Evolutionary conservation across 2,329 filamentous ascomycete species (phyloP).

Genomic region (Fusarium pseudonygamai): DNA sequence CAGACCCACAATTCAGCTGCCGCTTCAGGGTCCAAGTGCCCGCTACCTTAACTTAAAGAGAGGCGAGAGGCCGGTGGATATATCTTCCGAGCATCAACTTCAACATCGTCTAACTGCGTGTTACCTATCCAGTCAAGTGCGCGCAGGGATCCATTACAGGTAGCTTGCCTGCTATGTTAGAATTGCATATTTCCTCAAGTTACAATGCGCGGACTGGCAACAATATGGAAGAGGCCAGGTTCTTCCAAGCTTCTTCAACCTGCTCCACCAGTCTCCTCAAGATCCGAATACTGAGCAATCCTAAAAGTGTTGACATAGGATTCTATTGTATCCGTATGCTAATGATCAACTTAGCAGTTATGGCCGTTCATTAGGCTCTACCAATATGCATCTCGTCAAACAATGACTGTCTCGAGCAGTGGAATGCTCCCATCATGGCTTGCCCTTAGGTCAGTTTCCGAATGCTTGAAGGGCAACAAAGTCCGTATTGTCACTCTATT

Average conservation of each 20-base stretch:
- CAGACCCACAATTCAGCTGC: neutral
- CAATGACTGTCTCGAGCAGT: neutral
- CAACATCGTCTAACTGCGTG: too few species aligned
- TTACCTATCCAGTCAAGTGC: neutral
- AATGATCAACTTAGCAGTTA: rapidly evolving
- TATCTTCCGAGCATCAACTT: neutral
- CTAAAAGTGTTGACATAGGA: neutral
- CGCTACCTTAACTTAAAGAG: too few species aligned
- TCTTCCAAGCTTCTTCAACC: neutral
- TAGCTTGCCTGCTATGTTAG: neutral
- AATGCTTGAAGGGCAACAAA: neutral
- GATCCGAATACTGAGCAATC: neutral
- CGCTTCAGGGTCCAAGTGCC: neutral
- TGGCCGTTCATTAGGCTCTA: neutral
- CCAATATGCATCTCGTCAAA: neutral
- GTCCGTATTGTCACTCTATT: neutral
- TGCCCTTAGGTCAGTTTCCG: neutral
- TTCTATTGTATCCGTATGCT: neutral
- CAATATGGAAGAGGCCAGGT: neutral
- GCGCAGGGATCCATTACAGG: too few species aligned
- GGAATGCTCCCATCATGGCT: neutral
- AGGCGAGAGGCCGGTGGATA: neutral
- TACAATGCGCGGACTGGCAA: too few species aligned
- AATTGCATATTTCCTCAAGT: neutral
- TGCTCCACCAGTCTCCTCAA: neutral